These are phyloP conservation scores for Fomitopsis schrenkii DNA, from an alignment of 1,284 basidiomycete genomes.

Conservation along the genomic window DNA sequence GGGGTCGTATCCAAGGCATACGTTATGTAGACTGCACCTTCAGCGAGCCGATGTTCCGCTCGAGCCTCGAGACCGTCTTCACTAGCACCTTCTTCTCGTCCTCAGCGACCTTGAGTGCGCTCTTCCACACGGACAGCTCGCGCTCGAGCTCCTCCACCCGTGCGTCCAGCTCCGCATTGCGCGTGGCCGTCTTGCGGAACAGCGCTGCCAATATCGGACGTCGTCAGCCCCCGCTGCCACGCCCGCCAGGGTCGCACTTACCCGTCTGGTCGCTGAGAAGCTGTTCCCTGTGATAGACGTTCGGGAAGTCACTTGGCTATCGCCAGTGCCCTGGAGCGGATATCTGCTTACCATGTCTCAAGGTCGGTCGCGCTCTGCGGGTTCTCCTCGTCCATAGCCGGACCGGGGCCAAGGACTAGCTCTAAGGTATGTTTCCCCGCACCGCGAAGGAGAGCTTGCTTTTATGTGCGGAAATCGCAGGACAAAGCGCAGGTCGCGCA, in stretches of 20 bases:
- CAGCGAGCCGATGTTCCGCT: constrained; percentile 32
- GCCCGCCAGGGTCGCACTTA: constrained; percentile 8
- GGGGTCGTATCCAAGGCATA: background rate
- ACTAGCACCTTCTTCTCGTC: constrained; percentile 27
- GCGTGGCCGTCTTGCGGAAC: constrained; percentile 27
- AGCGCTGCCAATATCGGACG: constrained; percentile 19
- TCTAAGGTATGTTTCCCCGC: background rate
- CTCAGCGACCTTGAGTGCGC: constrained; percentile 31
- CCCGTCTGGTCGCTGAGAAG: constrained; percentile 30
- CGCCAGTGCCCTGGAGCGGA: background rate
- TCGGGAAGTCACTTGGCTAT: background rate
- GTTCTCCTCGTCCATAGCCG: constrained; percentile 22
- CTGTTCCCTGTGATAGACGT: constrained; percentile 21
- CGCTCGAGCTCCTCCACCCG: constrained; percentile 34
- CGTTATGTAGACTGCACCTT: constrained; percentile 22
- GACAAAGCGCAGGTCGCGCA: constrained; percentile 1
- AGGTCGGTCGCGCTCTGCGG: constrained; percentile 15
- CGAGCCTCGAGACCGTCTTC: constrained; percentile 25
- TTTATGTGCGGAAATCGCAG: background rate
- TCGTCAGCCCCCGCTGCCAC: background rate
- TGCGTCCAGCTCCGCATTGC: constrained; percentile 27
- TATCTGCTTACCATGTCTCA: constrained; percentile 5
- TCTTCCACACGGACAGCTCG: constrained; percentile 36
- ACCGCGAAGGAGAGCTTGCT: too few relatives aligned
- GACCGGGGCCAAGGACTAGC: background rate